Base-by-base conservation (phyloP, 192 early-diverging fungal genomes). In the Allomyces arbusculus region DNA sequence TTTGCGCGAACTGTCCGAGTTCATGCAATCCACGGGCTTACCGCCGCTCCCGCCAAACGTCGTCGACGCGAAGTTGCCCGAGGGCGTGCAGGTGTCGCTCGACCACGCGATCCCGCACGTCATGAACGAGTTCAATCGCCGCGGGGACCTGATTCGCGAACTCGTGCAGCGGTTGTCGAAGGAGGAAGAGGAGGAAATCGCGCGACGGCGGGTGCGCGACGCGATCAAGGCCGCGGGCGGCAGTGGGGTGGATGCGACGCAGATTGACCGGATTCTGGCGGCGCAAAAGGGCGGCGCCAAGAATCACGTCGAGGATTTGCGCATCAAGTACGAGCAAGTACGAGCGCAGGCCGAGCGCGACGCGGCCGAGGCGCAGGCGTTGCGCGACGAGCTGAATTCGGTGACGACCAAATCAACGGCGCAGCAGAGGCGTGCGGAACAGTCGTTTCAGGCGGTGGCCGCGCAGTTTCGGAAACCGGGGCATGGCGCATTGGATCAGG, bases 401-500 rank as follows among this genome's bases (percentile, higher is more conserved):
- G 50, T 58, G 1, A n/a, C 50, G 50, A 20, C 20, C 50, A 58
- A 58, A 6, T 58, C 20, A 16, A 16, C 12, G 16, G 16, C 12
- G 50, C 12, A 58, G 20, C 50, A n/a, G 3, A 2, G 16, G 50
- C 50, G 50, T 10, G 50, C 50, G 16, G 50, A 58, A 10, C 16
- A 14, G 16, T 20, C 50, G 16, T 58, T 78, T 68, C 43, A 61
- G 4, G 40, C 40, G 20, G 68, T 76, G 12, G 67, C 72, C 0
- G 70, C 64, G 23, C 71, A 75, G 63, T 71, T 65, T 44, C 22
- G 55, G 14, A 44, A 67, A 8, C 73, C 72, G 1, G 43, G 62
- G 23, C 66, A 72, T 25, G 71, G 72, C 44, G 77, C 74, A 6
- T n/a, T 75, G 8, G 77, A 78, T 63, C 68, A 74, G 20, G 26